Evolutionary conservation across 768 basidiomycete species (phyloP), one percentile per base, ranked within the genome.

Genomic region (Naganishia randhawae): DNA sequence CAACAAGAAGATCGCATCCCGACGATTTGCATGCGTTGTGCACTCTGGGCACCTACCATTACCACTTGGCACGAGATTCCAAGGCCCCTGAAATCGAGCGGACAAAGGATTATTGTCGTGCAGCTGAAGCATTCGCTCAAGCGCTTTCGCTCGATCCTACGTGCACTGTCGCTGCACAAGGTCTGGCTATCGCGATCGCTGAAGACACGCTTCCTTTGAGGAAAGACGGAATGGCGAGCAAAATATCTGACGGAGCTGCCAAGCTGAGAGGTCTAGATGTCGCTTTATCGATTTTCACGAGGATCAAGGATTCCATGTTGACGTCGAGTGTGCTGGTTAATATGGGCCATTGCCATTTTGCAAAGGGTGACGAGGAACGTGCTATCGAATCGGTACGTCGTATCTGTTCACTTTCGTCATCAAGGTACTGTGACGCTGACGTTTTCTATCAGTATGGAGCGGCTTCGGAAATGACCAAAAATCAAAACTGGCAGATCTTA

Each of bases 301-400:
- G 95, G 80, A 88, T 98, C 62, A 85, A 92, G 65, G 96, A 98
- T 81, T 88, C 87, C 1, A 81, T 92, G 63, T 85, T 86, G 67
- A 85, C 86, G 50, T 91, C 90, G 8, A 89, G 89, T 68, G 92
- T 96, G 4, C 92, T 94, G 75, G 83, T 91, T 75, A 99, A 99
- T 78, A 94, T 97, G 84, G 96, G 94, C 0, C 96, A 98, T 75
- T 96, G 93, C 74, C 90, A 93, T 77, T 95, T 91, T 75, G 85
- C 87, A 22, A 84, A 91, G 61, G 95, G 96, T 68, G 95, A 99
- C 77, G 96, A 88, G 76, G 95, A 98, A 71, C 85, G 90, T 55
- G 95, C 96, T 0, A 94, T 98, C 71, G 94, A 99, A 80, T 90
- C 91, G 74, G 95, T 96, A 77, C 71, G 83, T 79, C 1, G 2